Conservation (phyloP, 2,329 filamentous ascomycete genomes). For the Raffaelea arxii region DNA sequence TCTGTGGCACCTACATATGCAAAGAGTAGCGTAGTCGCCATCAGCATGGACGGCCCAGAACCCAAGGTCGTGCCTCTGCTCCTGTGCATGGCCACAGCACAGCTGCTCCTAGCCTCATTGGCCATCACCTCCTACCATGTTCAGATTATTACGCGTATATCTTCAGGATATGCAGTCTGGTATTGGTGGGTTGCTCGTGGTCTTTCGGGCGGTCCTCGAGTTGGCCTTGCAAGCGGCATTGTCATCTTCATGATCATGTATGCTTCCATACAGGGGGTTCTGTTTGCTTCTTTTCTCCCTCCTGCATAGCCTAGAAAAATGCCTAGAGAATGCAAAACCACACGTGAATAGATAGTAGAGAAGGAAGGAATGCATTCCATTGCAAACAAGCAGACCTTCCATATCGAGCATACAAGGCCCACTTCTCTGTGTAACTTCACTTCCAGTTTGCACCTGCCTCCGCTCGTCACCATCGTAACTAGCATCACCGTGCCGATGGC, state of each 20-base stretch:
- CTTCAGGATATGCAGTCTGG: conserved; percentile 83
- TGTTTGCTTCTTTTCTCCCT: conserved; percentile 86
- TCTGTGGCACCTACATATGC: conserved; percentile 1
- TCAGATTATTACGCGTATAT: conserved; percentile 84
- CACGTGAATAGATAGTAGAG: too few relatives aligned
- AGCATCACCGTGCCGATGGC: too few relatives aligned
- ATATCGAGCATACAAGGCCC: too few relatives aligned
- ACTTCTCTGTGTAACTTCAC: too few relatives aligned
- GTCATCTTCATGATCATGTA: conserved; percentile 72
- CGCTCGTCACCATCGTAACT: too few relatives aligned
- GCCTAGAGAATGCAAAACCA: background rate
- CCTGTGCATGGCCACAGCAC: conserved; percentile 56
- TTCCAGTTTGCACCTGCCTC: too few relatives aligned
- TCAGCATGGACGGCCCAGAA: conserved; percentile 3
- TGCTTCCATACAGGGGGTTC: conserved; percentile 66
- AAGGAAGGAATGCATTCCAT: too few relatives aligned
- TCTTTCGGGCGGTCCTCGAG: conserved; percentile 8
- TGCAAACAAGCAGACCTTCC: too few relatives aligned
- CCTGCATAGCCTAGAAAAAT: conserved; percentile 56
- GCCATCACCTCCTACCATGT: conserved; percentile 80
- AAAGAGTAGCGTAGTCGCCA: background rate
- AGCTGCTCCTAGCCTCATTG: conserved; percentile 60
- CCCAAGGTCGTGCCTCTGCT: conserved; percentile 23
- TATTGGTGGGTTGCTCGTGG: conserved; percentile 66
- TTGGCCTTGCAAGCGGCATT: conserved; percentile 21